Evolutionary conservation across 1,284 basidiomycete species (phyloP).

Genomic region (Trichosporon faecale): DNA sequence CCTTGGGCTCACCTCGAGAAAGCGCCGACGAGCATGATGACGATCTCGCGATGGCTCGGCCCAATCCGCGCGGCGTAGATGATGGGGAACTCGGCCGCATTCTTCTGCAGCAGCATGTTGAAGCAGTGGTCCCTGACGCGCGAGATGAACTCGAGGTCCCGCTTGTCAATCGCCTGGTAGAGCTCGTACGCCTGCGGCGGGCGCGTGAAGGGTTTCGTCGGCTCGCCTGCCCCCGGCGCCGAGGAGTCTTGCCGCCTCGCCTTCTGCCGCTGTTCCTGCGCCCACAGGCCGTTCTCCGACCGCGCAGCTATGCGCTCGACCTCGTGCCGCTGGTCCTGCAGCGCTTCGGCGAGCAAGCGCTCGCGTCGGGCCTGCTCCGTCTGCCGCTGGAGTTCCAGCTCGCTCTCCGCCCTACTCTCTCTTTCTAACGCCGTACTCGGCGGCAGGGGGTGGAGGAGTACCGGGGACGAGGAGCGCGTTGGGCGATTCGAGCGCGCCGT

Average conservation of each 20-base stretch:
- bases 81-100: conserved; percentile 11
- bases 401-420: conserved; percentile 37
- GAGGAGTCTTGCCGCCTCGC: not conserved
- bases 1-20: conserved; percentile 42
- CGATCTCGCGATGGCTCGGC: conserved; percentile 45
- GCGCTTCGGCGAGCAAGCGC: conserved; percentile 44
- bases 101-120: conserved; percentile 45
- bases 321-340: conserved; percentile 44
- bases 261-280: conserved; percentile 5
- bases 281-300: conserved; percentile 36
- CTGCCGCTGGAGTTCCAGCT: conserved; percentile 48
- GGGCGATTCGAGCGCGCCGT: not conserved
- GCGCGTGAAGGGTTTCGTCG: conserved; percentile 32
- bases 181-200: conserved; percentile 53
- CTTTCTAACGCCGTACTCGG: conserved; percentile 28
- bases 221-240: not conserved
- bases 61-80: conserved; percentile 50
- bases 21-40: conserved; percentile 49
- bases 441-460: conserved; percentile 44
- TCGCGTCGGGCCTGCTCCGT: conserved; percentile 34
- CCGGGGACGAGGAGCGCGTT: conserved; percentile 33
- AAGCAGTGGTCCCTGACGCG: conserved; percentile 51
- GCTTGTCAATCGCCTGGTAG: conserved; percentile 51
- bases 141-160: conserved; percentile 51
- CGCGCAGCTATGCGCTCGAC: conserved; percentile 36